These are phyloP conservation scores for Herpetomonas tarakana DNA, from an alignment of 208 protist species.

Conservation along the genomic window DNA sequence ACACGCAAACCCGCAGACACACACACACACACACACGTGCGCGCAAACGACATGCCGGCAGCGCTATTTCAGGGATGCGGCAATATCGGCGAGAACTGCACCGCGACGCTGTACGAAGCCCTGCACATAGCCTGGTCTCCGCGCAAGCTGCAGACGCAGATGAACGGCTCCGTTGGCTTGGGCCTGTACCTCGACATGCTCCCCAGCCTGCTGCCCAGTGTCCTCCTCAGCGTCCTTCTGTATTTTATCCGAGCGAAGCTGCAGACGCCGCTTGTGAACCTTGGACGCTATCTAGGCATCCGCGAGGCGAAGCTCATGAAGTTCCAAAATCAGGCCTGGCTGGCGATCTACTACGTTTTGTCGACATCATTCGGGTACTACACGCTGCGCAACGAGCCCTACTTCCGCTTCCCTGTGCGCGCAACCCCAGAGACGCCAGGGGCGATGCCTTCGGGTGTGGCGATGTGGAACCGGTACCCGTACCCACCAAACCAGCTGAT, in stretches of 20 bases:
- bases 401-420: conserved; percentile 3
- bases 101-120: conserved; percentile 1
- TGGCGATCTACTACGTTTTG: conserved; percentile 1
- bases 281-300: no score
- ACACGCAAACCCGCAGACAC: no score
- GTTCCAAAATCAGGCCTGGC: conserved; percentile 7
- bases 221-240: conserved; percentile 2
- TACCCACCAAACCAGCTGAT: conserved; percentile 10
- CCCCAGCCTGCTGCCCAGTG: not conserved
- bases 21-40: no score
- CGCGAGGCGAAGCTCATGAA: no score
- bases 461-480: conserved; percentile 15
- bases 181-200: conserved; percentile 1
- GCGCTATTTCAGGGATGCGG: no score
- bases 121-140: not conserved
- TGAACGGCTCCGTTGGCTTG: conserved; percentile 1
- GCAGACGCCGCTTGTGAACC: no score
- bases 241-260: conserved; percentile 7
- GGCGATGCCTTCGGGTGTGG: conserved; percentile 2
- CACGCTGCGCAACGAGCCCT: not conserved
- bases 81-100: not conserved
- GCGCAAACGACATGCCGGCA: no score
- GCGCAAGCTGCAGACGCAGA: not conserved
- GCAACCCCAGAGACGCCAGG: not conserved
- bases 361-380: conserved; percentile 1